Conservation (phyloP, 108 stramenopile species). For the Mediolabrus comicus region DNA sequence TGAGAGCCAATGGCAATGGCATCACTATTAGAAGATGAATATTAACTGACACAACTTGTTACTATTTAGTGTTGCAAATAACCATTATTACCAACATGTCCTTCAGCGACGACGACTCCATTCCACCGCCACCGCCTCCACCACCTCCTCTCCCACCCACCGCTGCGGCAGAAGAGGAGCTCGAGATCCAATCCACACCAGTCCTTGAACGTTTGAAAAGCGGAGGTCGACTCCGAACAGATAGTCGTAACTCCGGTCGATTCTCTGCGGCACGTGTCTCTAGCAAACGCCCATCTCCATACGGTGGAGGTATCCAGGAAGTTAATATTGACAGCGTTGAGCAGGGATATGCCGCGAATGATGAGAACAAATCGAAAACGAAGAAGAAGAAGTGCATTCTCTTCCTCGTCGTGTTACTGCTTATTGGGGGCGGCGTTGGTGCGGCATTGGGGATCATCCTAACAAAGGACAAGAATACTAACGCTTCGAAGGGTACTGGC, state of each 20-base stretch:
- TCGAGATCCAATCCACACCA: slow-evolving; percentile 40
- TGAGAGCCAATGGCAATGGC: no score
- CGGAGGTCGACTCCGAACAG: neutral
- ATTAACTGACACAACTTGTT: no score
- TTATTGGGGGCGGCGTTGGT: slow-evolving; percentile 11
- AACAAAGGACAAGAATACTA: neutral
- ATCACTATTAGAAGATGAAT: no score
- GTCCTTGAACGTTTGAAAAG: slow-evolving; percentile 5
- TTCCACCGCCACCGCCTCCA: slow-evolving; percentile 3
- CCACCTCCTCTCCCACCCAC: slow-evolving; percentile 3
- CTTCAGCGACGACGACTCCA: slow-evolving; percentile 1
- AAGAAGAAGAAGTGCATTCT: slow-evolving; percentile 2
- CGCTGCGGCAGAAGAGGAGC: slow-evolving; percentile 15
- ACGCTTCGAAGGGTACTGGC: neutral
- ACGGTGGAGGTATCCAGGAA: neutral
- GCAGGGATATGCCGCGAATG: slow-evolving; percentile 1
- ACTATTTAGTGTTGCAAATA: no score
- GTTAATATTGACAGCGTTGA: neutral
- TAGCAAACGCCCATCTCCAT: neutral
- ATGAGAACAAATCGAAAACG: neutral
- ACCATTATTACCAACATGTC: neutral
- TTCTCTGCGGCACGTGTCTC: neutral
- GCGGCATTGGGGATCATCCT: neutral
- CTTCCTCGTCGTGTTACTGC: neutral
- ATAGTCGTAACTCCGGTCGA: neutral